These are phyloP conservation scores for Aspergillus cavernicola DNA, from an alignment of 495 filamentous ascomycete genomes.

Conservation along the genomic window DNA sequence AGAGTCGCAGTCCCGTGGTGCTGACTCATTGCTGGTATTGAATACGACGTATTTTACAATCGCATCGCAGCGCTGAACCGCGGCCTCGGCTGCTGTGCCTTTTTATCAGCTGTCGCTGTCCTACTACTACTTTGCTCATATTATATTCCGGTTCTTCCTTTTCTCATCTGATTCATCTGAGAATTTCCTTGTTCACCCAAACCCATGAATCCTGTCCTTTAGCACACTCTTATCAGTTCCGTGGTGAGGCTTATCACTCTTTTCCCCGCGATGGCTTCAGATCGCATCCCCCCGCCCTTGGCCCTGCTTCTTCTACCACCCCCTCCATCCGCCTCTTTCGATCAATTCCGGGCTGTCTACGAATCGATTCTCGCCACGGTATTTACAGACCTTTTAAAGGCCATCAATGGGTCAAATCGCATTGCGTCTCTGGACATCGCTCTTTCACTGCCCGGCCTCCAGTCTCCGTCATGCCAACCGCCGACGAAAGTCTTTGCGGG, in stretches of 20 bases:
- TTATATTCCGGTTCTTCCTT: neutral
- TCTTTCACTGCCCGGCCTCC: slow-evolving; percentile 37
- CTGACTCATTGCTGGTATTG: slow-evolving; percentile 14
- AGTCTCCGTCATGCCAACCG: slow-evolving; percentile 37
- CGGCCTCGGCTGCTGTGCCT: slow-evolving; percentile 1
- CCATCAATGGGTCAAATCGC: slow-evolving; percentile 25
- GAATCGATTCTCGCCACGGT: slow-evolving; percentile 34
- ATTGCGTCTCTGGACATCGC: slow-evolving; percentile 44
- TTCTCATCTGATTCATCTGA: neutral
- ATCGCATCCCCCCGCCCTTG: slow-evolving; percentile 24
- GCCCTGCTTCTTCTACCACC: slow-evolving; percentile 47
- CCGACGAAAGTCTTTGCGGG: slow-evolving; percentile 55
- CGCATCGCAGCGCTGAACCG: neutral
- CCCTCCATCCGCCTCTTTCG: slow-evolving; percentile 39
- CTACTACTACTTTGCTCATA: neutral
- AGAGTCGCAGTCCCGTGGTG: slow-evolving; percentile 1
- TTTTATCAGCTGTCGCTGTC: too few relatives aligned
- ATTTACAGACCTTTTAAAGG: slow-evolving; percentile 26
- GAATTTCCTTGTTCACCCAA: neutral
- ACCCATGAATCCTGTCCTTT: neutral
- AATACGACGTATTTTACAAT: neutral
- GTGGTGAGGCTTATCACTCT: slow-evolving; percentile 6
- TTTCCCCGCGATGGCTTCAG: slow-evolving; percentile 24
- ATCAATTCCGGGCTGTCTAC: slow-evolving; percentile 39
- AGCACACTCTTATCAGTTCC: neutral